Percentiles rank a stretch among this genome's conserved stretches.
These are phyloP conservation scores for Chrysosporium queenslandicum DNA, from an alignment of 2,329 filamentous ascomycete genomes.

Conservation along the genomic window DNA sequence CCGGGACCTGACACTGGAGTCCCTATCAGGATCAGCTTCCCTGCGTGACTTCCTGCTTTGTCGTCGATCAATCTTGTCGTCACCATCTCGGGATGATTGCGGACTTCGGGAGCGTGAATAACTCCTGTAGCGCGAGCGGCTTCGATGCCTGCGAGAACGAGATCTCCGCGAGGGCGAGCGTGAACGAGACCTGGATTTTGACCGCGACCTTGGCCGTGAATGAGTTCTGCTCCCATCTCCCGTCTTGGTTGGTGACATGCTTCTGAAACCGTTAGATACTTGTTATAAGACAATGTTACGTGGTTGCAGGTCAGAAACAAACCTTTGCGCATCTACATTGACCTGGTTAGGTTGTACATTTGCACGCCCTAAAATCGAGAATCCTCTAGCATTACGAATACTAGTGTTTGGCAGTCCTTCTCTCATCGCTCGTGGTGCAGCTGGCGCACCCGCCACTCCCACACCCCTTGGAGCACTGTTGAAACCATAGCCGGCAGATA, in stretches of 20 bases:
- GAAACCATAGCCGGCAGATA: background rate
- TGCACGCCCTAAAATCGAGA: conserved; percentile 30
- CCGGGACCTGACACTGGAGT: conserved; percentile 47
- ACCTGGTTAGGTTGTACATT: background rate
- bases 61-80: conserved; percentile 28
- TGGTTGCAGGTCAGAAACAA: background rate
- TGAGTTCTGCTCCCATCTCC: background rate
- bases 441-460: conserved; percentile 64
- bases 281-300: background rate
- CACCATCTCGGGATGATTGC: conserved; percentile 23
- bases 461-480: conserved; percentile 32
- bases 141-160: conserved; percentile 43
- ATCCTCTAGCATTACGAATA: conserved; percentile 52
- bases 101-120: conserved; percentile 41
- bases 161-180: conserved; percentile 19
- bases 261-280: conserved; percentile 12
- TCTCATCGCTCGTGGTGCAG: conserved; percentile 88
- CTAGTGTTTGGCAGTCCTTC: conserved; percentile 77
- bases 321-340: conserved; percentile 6
- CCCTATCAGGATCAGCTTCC: conserved; percentile 33
- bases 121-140: conserved; percentile 44
- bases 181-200: conserved; percentile 18
- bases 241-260: background rate
- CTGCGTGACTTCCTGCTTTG: conserved; percentile 25
- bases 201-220: conserved; percentile 21